phyloP scores from a whole-genome alignment of 2,329 filamentous ascomycete species.

The Pyricularia pennisetigena region DNA sequence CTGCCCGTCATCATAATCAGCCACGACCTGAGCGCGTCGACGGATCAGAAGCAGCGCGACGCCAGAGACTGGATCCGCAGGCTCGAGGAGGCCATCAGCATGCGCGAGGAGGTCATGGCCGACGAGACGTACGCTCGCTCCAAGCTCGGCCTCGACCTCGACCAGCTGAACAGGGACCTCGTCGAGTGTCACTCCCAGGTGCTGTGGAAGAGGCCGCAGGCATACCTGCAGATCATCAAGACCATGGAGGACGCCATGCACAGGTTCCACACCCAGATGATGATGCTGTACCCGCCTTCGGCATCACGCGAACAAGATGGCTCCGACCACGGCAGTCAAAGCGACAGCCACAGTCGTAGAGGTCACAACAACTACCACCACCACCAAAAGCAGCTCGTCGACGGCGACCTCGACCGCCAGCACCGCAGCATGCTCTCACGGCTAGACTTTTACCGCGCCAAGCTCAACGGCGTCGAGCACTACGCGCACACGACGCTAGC shows the following conservation, averaged over 20 bases:
- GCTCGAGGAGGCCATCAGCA: conserved; percentile 50
- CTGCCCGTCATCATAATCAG: conserved; percentile 49
- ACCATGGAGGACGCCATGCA: conserved; percentile 11
- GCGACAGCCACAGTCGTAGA: background rate
- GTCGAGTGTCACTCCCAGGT: conserved; percentile 45
- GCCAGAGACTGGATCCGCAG: conserved; percentile 51
- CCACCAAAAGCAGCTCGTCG: background rate
- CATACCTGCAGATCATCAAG: conserved; percentile 29
- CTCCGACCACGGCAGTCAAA: background rate
- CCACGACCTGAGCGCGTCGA: conserved; percentile 44
- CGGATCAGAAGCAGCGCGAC: conserved; percentile 53
- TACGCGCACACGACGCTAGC: conserved; percentile 54
- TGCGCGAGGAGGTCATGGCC: conserved; percentile 49
- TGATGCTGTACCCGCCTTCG: background rate
- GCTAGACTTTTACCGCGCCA: conserved; percentile 50
- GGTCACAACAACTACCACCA: background rate
- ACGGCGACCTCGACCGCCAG: conserved; percentile 27
- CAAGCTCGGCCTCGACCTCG: conserved; percentile 42
- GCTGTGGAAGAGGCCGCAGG: conserved; percentile 36
- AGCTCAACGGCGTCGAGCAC: conserved; percentile 51
- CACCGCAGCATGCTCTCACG: conserved; percentile 43
- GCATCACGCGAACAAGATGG: conserved; percentile 1
- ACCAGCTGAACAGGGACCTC: conserved; percentile 50
- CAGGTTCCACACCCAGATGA: conserved; percentile 8
- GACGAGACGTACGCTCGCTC: conserved; percentile 42